A percentile compares a stretch with the other conserved stretches of the same genome.
Evolutionary conservation across 148 eudicot species (phyloP).

Genomic region (Tetragonia tetragonoides): DNA sequence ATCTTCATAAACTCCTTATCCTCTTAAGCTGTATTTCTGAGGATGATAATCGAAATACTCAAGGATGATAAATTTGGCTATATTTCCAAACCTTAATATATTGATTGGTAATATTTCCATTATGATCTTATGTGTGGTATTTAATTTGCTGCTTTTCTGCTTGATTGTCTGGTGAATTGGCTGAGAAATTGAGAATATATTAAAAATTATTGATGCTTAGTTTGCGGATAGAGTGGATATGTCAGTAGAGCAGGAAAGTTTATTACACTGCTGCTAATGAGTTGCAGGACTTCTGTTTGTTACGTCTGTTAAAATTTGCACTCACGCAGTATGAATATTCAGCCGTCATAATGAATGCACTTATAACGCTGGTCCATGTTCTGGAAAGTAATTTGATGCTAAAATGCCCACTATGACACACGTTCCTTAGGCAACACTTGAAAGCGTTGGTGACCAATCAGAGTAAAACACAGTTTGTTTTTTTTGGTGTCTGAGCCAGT

Average conservation of each 20-base stretch:
- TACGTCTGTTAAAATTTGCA: slow-evolving; percentile 8
- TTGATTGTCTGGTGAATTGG: slow-evolving; percentile 89
- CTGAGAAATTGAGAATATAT: slow-evolving; percentile 87
- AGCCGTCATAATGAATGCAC: slow-evolving; percentile 83
- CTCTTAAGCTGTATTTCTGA: too few relatives aligned
- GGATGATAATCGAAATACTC: too few relatives aligned
- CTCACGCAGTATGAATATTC: slow-evolving; percentile 83
- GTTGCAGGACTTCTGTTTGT: slow-evolving; percentile 5
- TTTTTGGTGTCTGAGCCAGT: slow-evolving; percentile 8
- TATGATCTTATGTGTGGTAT: not conserved
- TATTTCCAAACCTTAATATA: not conserved
- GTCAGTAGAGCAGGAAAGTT: slow-evolving; percentile 88
- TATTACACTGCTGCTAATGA: not conserved
- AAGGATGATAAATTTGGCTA: too few relatives aligned
- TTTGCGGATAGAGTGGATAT: slow-evolving; percentile 74
- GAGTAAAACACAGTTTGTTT: slow-evolving; percentile 51
- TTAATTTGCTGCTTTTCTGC: slow-evolving; percentile 13
- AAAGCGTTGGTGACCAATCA: slow-evolving; percentile 99
- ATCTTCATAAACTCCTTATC: too few relatives aligned
- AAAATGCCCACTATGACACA: slow-evolving; percentile 99
- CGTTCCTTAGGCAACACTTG: slow-evolving; percentile 91
- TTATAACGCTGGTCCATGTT: slow-evolving; percentile 86
- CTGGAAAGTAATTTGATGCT: slow-evolving; percentile 88
- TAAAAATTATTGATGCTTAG: slow-evolving; percentile 73
- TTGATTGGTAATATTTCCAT: slow-evolving; percentile 1